These are phyloP conservation scores for Fusarium aywerte DNA, from an alignment of 2,329 filamentous ascomycete genomes.

Conservation along the genomic window DNA sequence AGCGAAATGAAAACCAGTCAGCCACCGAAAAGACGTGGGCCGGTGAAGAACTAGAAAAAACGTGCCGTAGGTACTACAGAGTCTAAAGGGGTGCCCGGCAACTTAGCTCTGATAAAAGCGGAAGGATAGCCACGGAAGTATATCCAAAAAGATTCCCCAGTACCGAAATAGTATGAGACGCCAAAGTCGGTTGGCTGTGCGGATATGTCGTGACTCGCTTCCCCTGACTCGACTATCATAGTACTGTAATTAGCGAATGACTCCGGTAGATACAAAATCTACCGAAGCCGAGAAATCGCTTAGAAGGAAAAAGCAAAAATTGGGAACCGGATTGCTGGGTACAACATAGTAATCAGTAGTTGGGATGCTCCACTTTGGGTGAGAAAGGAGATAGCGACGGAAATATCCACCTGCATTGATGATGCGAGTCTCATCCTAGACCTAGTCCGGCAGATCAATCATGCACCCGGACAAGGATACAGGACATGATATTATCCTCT, in stretches of 20 bases:
- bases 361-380: too few relatives aligned
- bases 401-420: not conserved
- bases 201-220: not conserved
- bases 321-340: too few relatives aligned
- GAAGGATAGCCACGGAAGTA: not conserved
- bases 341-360: too few relatives aligned
- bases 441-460: not conserved
- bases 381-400: too few relatives aligned
- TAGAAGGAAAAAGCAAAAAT: too few relatives aligned
- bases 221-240: not conserved
- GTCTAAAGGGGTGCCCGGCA: too few relatives aligned
- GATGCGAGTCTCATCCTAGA: not conserved
- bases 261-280: not conserved
- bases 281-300: not conserved
- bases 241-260: not conserved
- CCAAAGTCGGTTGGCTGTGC: not conserved
- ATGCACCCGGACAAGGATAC: not conserved
- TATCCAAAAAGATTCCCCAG: not conserved
- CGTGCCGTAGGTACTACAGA: not conserved
- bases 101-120: not conserved
- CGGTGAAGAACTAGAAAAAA: too few relatives aligned
- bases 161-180: not conserved
- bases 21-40: not conserved
- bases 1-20: too few relatives aligned
- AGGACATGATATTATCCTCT: not conserved